Base-by-base conservation (phyloP, 2,329 filamentous ascomycete genomes). In the Seiridium cupressi region DNA sequence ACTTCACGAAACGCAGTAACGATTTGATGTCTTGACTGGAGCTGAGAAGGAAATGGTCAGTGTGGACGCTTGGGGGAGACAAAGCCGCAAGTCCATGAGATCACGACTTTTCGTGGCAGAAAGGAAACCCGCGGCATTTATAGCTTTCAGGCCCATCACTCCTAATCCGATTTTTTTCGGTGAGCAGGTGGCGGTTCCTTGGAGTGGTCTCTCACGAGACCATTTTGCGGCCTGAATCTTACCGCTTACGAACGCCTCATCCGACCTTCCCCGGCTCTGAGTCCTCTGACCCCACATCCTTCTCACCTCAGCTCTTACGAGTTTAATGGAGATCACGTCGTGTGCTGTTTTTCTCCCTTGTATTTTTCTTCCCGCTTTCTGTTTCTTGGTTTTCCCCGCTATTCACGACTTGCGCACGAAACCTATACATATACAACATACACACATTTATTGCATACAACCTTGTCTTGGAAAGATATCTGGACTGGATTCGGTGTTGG, bases 1-100 rank as follows among this genome's bases (percentile, higher is more conserved):
- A 55, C 13, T 49, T 61, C 44, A 32, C 44, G 59, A 58, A 57
- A 61, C 44, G 51, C 59, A 61, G 59, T 61, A 61, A 61, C 55
- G 59, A 61, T 54, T 57, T 55, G 55, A 60, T 60, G 55, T 54
- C 48, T 60, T 47, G 48, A 54, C 26, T 44, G 40, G 40, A 44
- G 40, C 40, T 44, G n/a, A n/a, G n/a, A n/a, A 26, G 18, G 18
- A 26, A 26, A 26, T 26, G 18, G 18, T 26, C 18, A 26, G 18
- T 26, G 18, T 26, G 18, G 18, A 26, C 18, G 18, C 18, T 26
- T 26, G 18, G 18, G 18, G 18, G 18, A 26, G 18, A 26, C 18
- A 26, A 26, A 1, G 18, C 2, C 18, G 18, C 18, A 26, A 26
- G 18, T 26, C 18, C 18, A 26, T 26, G 18, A 26, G 18, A 26